A percentile compares a stretch with the other conserved stretches of the same genome.
These are phyloP conservation scores for Begonia loranthoides DNA, from an alignment of 306 rosid genomes.

Conservation along the genomic window DNA sequence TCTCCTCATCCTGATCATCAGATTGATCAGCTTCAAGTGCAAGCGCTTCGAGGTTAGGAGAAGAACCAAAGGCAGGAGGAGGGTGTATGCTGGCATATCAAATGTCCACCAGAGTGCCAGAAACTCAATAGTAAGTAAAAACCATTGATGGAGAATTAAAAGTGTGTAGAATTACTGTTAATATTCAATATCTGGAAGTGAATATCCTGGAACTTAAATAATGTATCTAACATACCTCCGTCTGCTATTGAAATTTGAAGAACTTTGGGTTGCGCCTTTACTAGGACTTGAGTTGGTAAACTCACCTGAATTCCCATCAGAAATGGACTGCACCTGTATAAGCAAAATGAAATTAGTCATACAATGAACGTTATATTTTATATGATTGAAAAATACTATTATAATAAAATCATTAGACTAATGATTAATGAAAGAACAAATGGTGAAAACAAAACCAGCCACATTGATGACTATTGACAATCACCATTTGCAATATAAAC, in stretches of 20 bases:
- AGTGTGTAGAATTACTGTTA: not conserved
- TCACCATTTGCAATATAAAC: too few relatives aligned
- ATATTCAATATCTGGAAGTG: not conserved
- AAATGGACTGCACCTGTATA: conserved; percentile 49
- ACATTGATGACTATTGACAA: too few relatives aligned
- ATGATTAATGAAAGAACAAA: too few relatives aligned
- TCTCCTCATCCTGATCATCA: conserved; percentile 46
- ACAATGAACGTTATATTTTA: too few relatives aligned
- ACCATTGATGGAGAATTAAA: conserved; percentile 2
- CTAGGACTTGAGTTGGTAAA: conserved; percentile 25
- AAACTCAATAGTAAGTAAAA: conserved; percentile 11
- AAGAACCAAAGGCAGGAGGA: conserved; percentile 98
- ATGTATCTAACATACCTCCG: conserved; percentile 29
- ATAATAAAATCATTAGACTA: too few relatives aligned
- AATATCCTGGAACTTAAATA: not conserved
- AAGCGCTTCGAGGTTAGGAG: conserved; percentile 95
- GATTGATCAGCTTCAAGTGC: conserved; percentile 52
- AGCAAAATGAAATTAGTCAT: not conserved
- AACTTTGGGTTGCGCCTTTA: conserved; percentile 37
- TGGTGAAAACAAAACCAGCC: too few relatives aligned
- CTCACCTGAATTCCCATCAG: conserved; percentile 43
- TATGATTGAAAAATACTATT: too few relatives aligned
- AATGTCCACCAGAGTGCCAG: too few relatives aligned
- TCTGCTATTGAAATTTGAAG: conserved; percentile 29
- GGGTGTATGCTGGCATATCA: conserved; percentile 48